Conservation (phyloP, 306 rosid species). For the Abrus pulchellus region DNA sequence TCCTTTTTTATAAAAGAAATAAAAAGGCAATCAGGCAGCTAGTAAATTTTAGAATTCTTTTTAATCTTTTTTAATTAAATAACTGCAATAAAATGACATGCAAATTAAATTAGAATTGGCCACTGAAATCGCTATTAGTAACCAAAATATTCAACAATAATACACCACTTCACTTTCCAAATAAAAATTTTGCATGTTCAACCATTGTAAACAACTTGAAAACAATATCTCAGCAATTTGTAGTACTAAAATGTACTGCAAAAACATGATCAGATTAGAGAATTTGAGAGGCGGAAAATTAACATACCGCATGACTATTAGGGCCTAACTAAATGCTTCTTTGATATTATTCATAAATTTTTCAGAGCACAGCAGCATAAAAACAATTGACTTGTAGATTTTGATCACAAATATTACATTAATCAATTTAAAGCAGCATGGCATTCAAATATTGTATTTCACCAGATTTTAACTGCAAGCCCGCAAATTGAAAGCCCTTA, state of each 20-base stretch:
- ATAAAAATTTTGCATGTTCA: not conserved
- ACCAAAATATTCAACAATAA: not conserved
- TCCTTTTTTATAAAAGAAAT: not conserved
- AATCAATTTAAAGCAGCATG: not conserved
- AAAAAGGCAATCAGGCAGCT: not conserved
- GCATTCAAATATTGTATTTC: not conserved
- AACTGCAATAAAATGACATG: not conserved
- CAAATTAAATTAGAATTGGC: not conserved
- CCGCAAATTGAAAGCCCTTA: not conserved
- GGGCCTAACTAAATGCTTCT: not conserved
- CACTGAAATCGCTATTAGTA: not conserved
- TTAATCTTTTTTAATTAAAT: not conserved
- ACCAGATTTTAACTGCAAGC: conserved; percentile 16
- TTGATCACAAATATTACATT: conserved; percentile 18
- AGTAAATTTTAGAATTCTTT: not conserved
- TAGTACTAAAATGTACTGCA: not conserved
- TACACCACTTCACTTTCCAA: not conserved
- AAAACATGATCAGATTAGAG: not conserved
- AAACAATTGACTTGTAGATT: conserved; percentile 1
- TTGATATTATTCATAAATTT: not conserved
- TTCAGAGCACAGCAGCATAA: not conserved
- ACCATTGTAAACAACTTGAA: conserved; percentile 18
- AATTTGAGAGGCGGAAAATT: not conserved
- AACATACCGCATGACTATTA: not conserved
- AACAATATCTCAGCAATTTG: not conserved